These are phyloP conservation scores for Starmerella stigmatis DNA, from an alignment of 805 yeast genomes.

Conservation along the genomic window DNA sequence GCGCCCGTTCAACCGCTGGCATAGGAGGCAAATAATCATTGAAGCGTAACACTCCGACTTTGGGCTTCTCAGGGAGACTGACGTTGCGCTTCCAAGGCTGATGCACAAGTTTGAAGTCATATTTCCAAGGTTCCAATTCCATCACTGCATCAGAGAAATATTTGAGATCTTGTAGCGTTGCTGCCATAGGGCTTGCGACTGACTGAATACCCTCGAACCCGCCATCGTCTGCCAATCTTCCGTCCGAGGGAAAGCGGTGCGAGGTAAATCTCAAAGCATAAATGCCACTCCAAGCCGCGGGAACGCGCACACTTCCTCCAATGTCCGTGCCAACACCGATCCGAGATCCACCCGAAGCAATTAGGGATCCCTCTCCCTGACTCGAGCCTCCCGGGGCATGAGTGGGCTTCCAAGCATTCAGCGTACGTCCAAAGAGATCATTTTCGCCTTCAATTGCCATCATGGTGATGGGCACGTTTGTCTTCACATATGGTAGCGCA, in stretches of 20 bases:
- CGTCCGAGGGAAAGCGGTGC: slow-evolving; percentile 39
- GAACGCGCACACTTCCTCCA: slow-evolving; percentile 47
- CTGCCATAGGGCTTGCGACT: slow-evolving; percentile 34
- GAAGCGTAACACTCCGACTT: slow-evolving; percentile 39
- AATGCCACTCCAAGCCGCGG: slow-evolving; percentile 44
- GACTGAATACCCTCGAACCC: slow-evolving; percentile 35
- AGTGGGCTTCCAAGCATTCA: slow-evolving; percentile 40
- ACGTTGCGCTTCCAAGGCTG: slow-evolving; percentile 41
- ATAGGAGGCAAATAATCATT: slow-evolving; percentile 44
- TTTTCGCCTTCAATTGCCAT: slow-evolving; percentile 48
- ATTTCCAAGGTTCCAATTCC: slow-evolving; percentile 45
- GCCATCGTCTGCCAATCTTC: slow-evolving; percentile 35
- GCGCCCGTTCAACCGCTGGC: slow-evolving; percentile 38
- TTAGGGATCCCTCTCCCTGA: slow-evolving; percentile 43
- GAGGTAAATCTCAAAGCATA: slow-evolving; percentile 43
- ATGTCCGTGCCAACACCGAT: slow-evolving; percentile 48
- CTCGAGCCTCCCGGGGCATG: slow-evolving; percentile 46
- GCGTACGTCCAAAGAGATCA: slow-evolving; percentile 42
- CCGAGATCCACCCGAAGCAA: slow-evolving; percentile 39
- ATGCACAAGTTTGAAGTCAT: slow-evolving; percentile 37
- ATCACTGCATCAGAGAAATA: slow-evolving; percentile 40
- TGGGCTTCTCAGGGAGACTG: slow-evolving; percentile 35
- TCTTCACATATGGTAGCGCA: slow-evolving; percentile 46
- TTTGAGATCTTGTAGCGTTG: slow-evolving; percentile 40
- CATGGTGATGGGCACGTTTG: slow-evolving; percentile 46